Base-by-base conservation (phyloP, 768 basidiomycete genomes). In the Leucosporidium creatinivorum region DNA sequence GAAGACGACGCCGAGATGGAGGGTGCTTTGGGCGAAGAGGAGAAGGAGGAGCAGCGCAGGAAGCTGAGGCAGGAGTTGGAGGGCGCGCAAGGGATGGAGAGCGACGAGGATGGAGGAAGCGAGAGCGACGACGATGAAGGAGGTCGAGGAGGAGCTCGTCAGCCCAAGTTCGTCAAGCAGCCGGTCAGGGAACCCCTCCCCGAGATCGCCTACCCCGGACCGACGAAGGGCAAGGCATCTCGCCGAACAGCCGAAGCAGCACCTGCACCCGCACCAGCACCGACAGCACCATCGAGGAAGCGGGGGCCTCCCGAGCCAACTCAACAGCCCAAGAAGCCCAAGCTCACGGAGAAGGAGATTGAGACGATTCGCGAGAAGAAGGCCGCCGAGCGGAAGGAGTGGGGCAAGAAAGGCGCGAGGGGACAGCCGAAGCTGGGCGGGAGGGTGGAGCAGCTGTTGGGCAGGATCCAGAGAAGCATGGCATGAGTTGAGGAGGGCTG, bases 341-440 rank as follows among this genome's bases (percentile, higher is more conserved):
- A 58, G n/a, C 47, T 72, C 50, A 55, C 54, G 1, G 70, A 68
- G 48, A 25, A 55, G 62, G 65, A 69, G 65, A 26, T 72, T 33
- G 65, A 69, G 49, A 31, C 49, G 51, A 21, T 72, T n/a, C 44
- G 70, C 19, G 62, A 68, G 30, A 58, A 50, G 68, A 62, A 65
- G 48, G 44, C 57, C 50, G n/a, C 26, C 23, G 72, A 73, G 51
- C 66, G 66, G 51, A 44, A 62, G 8, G 26, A 57, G 13, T 66
- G 63, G 12, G 72, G 66, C 25, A 54, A 60, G 58, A 61, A 62
- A 31, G 69, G 49, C 1, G 47, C 47, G 52, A 51, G 61, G 4
- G 72, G 72, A 10, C 72, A 73, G 58, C 66, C 72, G 26, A 73
- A 73, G 49, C 57, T 73, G 3, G 68, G 72, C 0, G 57, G 48